phyloP scores from a whole-genome alignment of 345 rosid species.

The Durio zibethinus region DNA sequence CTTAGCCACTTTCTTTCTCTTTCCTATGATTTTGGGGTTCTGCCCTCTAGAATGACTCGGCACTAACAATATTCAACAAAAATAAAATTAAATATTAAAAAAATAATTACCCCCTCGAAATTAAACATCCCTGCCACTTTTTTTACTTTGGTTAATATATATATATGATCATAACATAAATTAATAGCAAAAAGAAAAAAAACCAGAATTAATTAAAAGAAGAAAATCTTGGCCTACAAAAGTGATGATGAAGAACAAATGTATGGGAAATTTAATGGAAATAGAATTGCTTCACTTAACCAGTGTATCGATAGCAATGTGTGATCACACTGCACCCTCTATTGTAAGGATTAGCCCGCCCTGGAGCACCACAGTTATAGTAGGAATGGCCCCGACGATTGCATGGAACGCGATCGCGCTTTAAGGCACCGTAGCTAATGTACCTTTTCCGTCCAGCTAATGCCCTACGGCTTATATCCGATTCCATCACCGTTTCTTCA shows the following conservation, averaged over 20 bases:
- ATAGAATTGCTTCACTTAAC: not conserved
- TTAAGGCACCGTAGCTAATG: conserved; percentile 47
- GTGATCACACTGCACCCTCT: conserved; percentile 58
- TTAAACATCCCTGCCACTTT: too few relatives aligned
- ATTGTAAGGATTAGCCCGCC: conserved; percentile 44
- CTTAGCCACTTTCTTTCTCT: too few relatives aligned
- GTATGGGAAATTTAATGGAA: too few relatives aligned
- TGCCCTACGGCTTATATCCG: conserved; percentile 11
- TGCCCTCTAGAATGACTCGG: too few relatives aligned
- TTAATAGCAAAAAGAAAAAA: too few relatives aligned
- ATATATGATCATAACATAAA: too few relatives aligned
- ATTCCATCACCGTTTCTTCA: conserved; percentile 7
- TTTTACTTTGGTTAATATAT: too few relatives aligned
- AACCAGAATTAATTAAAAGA: not conserved
- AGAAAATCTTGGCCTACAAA: not conserved
- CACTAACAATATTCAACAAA: too few relatives aligned
- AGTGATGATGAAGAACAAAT: too few relatives aligned
- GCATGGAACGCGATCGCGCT: conserved; percentile 39
- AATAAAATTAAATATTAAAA: too few relatives aligned
- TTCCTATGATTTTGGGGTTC: too few relatives aligned
- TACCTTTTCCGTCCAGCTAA: conserved; percentile 16
- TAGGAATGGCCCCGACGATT: conserved; percentile 43
- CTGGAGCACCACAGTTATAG: conserved; percentile 40
- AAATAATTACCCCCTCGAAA: too few relatives aligned
- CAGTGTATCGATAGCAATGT: conserved; percentile 35